phyloP scores from a whole-genome alignment of 129 eudicot species.

The Scalesia atractyloides region DNA sequence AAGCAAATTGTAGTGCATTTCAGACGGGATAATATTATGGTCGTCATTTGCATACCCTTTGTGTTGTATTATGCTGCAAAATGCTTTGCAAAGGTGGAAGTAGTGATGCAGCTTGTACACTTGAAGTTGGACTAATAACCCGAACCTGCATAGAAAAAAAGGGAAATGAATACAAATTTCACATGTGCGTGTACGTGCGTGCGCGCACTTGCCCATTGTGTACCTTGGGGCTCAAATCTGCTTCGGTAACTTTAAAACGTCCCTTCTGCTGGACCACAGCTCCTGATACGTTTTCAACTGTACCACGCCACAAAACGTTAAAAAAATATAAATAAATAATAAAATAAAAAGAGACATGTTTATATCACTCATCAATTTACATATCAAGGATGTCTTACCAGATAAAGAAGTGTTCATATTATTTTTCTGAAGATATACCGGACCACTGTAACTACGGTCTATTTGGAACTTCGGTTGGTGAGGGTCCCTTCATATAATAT shows the following conservation, averaged over 20 bases:
- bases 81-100: constrained; percentile 79
- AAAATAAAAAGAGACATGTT: background rate
- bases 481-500: constrained; percentile 53
- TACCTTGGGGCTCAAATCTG: constrained; percentile 46
- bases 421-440: constrained; percentile 62
- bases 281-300: constrained; percentile 72
- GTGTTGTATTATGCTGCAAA: constrained; percentile 65
- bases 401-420: constrained; percentile 35
- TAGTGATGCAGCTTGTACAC: constrained; percentile 50
- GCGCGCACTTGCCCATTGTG: background rate
- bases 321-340: background rate
- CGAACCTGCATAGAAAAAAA: too few relatives aligned
- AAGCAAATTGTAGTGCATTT: background rate
- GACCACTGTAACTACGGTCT: constrained; percentile 74
- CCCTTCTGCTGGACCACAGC: constrained; percentile 75
- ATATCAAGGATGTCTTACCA: constrained; percentile 39
- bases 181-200: too few relatives aligned
- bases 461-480: constrained; percentile 40
- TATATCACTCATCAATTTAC: too few relatives aligned
- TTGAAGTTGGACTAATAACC: too few relatives aligned
- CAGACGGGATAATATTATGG: background rate
- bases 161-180: too few relatives aligned
- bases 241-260: constrained; percentile 80
- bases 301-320: constrained; percentile 12
- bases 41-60: constrained; percentile 52